Percentiles rank a stretch among this genome's conserved stretches.
Evolutionary conservation across 305 asterid genomes (phyloP).

Genomic region (Solanum chacoense): DNA sequence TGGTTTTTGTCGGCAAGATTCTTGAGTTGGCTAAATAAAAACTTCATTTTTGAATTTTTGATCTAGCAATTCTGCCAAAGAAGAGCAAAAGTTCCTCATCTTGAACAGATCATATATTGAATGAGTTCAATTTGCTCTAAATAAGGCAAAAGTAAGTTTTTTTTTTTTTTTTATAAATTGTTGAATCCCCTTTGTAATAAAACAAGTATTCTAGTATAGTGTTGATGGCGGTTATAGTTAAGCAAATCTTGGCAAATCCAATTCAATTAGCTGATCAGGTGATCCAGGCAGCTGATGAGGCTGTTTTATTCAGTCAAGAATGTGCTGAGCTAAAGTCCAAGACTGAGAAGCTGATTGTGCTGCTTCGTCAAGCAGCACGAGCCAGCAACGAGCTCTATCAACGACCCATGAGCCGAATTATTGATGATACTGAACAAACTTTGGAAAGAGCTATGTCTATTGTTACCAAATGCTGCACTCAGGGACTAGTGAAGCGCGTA

Average conservation of each 20-base stretch:
- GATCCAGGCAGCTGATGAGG: slow-evolving; percentile 4
- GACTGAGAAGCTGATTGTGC: background rate
- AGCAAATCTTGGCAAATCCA: slow-evolving; percentile 6
- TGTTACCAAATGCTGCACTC: background rate
- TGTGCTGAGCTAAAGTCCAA: slow-evolving; percentile 7
- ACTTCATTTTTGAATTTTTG: background rate
- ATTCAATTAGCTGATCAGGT: slow-evolving; percentile 10
- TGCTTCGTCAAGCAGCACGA: slow-evolving; percentile 2
- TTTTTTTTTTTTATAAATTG: background rate
- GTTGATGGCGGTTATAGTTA: slow-evolving; percentile 7
- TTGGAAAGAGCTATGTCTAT: slow-evolving; percentile 2
- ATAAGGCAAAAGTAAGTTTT: background rate
- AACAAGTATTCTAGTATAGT: background rate
- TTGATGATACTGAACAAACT: slow-evolving; percentile 7
- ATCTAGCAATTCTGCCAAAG: background rate
- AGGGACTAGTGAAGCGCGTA: slow-evolving; percentile 1
- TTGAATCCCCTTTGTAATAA: background rate
- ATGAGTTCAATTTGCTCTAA: background rate
- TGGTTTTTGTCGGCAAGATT: background rate
- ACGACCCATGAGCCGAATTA: slow-evolving; percentile 7
- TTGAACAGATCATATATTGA: background rate
- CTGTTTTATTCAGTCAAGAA: background rate
- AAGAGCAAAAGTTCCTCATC: background rate
- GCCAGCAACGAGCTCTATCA: slow-evolving; percentile 7
- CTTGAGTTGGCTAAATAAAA: background rate